Conservation (phyloP, 208 protist species). For the Crithidia brevicula region DNA sequence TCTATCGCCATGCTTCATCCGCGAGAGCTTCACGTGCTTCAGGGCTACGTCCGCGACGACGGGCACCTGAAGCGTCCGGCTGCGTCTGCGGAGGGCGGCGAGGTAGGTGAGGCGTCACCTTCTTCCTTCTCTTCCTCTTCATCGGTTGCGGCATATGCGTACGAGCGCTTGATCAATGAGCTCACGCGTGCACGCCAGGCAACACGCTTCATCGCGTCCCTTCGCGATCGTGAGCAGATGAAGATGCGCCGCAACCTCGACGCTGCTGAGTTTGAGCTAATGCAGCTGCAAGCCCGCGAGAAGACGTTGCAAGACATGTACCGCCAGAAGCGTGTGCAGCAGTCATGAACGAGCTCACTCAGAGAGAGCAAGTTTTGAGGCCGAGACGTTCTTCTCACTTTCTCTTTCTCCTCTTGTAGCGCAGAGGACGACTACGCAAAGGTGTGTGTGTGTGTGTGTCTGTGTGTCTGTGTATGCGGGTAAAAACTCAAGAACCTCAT, state of each 20-base stretch:
- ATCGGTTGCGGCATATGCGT: conserved; percentile 32
- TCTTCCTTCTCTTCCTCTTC: not conserved
- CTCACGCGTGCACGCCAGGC: conserved; percentile 24
- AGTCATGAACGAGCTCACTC: not conserved
- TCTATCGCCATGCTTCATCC: conserved; percentile 28
- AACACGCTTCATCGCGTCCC: conserved; percentile 17
- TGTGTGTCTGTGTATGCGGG: too few species aligned
- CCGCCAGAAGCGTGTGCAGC: conserved; percentile 28
- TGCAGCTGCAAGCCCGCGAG: conserved; percentile 44
- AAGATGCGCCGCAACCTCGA: conserved; percentile 53
- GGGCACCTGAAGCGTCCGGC: conserved; percentile 16
- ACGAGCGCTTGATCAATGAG: conserved; percentile 19
- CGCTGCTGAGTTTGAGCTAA: conserved; percentile 31
- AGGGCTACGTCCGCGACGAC: conserved; percentile 29
- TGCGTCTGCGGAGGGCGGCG: not conserved
- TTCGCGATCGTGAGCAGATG: conserved; percentile 35
- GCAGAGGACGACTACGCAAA: too few species aligned
- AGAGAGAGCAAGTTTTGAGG: too few species aligned
- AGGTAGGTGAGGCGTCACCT: not conserved
- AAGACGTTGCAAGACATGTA: conserved; percentile 57
- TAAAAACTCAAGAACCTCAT: too few species aligned
- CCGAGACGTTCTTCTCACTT: not conserved
- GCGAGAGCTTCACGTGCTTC: conserved; percentile 19
- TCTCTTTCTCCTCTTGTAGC: not conserved
- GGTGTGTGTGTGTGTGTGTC: too few species aligned